Evolutionary conservation across 2,329 filamentous ascomycete genomes (phyloP).

Genomic region (Aspergillus fischeri): DNA sequence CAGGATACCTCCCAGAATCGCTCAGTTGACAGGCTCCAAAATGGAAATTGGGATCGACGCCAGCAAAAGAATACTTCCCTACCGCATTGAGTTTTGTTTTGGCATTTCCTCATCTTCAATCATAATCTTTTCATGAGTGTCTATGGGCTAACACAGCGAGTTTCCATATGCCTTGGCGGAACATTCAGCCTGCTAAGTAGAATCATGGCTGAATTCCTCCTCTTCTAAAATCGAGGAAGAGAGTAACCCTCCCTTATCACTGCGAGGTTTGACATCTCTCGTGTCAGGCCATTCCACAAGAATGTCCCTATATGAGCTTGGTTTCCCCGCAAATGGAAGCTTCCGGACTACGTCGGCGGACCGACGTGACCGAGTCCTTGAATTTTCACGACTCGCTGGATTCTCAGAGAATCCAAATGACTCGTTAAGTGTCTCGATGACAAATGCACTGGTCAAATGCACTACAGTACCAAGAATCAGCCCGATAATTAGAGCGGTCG

Average conservation of each 20-base stretch:
- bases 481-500: slow-evolving; percentile 65
- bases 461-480: slow-evolving; percentile 58
- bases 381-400: not conserved
- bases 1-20: no score
- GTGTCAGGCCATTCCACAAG: slow-evolving; percentile 1
- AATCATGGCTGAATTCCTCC: slow-evolving; percentile 24
- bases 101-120: not conserved
- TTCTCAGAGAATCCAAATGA: slow-evolving; percentile 35
- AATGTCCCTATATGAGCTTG: not conserved
- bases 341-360: not conserved
- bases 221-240: slow-evolving; percentile 30
- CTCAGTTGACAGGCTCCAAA: no score
- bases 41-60: no score
- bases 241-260: slow-evolving; percentile 8
- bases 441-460: slow-evolving; percentile 52
- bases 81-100: not conserved
- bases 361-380: not conserved
- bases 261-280: not conserved
- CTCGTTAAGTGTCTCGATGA: slow-evolving; percentile 50
- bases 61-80: not conserved
- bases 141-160: not conserved
- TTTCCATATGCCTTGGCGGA: not conserved
- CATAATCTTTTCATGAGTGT: not conserved
- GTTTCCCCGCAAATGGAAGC: not conserved
- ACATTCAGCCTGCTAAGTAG: not conserved